phyloP scores from a whole-genome alignment of 345 rosid species.

The Schrenkiella parvula region DNA sequence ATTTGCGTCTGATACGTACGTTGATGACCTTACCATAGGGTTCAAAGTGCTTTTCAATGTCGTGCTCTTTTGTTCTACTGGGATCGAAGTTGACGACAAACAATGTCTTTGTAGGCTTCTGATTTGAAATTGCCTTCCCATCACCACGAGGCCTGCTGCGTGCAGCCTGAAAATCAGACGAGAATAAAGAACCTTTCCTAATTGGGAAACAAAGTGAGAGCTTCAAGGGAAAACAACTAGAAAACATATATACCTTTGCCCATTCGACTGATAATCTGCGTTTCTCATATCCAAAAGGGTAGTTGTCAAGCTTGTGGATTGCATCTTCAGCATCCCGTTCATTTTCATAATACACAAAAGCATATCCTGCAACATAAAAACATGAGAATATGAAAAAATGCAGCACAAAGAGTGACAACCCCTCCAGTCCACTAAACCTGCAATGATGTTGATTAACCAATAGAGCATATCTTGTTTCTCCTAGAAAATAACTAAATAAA shows the following conservation, averaged over 20 bases:
- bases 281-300: constrained; percentile 66
- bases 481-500: constrained; percentile 37
- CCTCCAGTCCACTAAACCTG: not conserved
- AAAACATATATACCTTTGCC: constrained; percentile 54
- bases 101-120: constrained; percentile 78
- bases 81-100: constrained; percentile 87
- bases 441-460: not conserved
- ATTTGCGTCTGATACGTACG: constrained; percentile 69
- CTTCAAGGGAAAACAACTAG: not conserved
- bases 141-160: constrained; percentile 53
- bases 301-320: constrained; percentile 58
- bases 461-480: constrained; percentile 32
- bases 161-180: constrained; percentile 47
- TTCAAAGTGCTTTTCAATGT: constrained; percentile 67
- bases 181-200: not conserved
- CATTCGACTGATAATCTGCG: constrained; percentile 70
- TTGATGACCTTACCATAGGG: constrained; percentile 64
- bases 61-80: constrained; percentile 53
- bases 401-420: not conserved
- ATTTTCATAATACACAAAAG: constrained; percentile 84
- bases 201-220: not conserved
- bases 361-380: constrained; percentile 60
- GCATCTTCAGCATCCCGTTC: constrained; percentile 85
- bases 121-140: constrained; percentile 43
- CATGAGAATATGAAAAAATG: constrained; percentile 39